These are phyloP conservation scores for Astrephomene gubernaculifera DNA, from an alignment of 139 green algal species.

Conservation along the genomic window DNA sequence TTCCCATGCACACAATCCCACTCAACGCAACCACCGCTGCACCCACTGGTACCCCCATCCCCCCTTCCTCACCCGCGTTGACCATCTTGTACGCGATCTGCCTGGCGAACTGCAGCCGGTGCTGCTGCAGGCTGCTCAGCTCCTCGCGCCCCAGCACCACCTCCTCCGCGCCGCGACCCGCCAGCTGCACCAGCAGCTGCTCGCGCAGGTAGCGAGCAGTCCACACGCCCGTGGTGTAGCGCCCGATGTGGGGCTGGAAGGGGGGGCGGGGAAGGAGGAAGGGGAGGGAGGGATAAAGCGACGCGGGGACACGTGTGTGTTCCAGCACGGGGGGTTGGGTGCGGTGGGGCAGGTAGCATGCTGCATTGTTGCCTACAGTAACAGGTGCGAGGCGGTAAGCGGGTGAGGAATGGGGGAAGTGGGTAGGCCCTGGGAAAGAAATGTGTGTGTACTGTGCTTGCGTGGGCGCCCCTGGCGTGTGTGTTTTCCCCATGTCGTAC, in stretches of 20 bases:
- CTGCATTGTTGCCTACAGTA: background rate
- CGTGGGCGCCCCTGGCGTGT: too few species aligned
- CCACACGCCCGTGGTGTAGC: conserved; percentile 67
- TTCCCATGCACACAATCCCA: too few species aligned
- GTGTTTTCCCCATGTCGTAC: conserved; percentile 50
- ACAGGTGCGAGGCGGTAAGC: background rate
- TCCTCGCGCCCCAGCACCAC: conserved; percentile 62
- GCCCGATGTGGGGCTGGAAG: conserved; percentile 59
- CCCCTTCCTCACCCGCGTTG: conserved; percentile 50
- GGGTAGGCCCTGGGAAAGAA: too few species aligned
- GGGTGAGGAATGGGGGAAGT: too few species aligned
- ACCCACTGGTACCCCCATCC: background rate
- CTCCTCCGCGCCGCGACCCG: conserved; percentile 69
- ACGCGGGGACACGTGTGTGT: background rate
- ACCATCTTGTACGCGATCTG: conserved; percentile 71
- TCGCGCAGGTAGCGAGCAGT: conserved; percentile 83
- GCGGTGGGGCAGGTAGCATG: background rate
- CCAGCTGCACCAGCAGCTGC: conserved; percentile 83
- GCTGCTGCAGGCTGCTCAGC: conserved; percentile 61
- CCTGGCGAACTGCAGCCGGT: conserved; percentile 59
- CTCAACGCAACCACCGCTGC: background rate
- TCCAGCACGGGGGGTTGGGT: background rate
- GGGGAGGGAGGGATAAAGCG: background rate
- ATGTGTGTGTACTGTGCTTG: too few species aligned
- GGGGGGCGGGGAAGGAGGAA: background rate